phyloP scores from a whole-genome alignment of 2,329 filamentous ascomycete species.

The Venturia aucupariae region DNA sequence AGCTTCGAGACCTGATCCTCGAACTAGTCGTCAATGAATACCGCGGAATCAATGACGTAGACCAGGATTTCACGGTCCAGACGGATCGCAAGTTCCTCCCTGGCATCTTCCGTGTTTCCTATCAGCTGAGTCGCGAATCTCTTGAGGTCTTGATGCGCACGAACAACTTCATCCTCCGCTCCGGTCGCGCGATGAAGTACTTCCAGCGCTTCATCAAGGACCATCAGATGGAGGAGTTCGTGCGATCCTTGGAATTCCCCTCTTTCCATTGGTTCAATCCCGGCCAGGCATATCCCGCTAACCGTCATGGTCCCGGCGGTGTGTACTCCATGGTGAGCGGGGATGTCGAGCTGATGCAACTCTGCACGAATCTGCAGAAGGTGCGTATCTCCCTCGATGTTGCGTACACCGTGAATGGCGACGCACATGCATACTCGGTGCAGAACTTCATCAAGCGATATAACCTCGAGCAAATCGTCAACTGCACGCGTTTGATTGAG shows the following conservation, averaged over 20 bases:
- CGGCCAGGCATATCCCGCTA: background rate
- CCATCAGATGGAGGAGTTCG: background rate
- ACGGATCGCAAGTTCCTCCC: background rate
- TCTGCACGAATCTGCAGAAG: background rate
- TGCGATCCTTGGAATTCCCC: background rate
- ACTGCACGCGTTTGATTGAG: background rate
- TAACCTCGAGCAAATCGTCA: background rate
- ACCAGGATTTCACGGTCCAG: background rate
- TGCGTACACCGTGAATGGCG: background rate
- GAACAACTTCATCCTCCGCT: background rate
- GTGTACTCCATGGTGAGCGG: background rate
- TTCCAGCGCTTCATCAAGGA: slow-evolving; percentile 1
- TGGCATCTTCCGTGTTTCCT: background rate
- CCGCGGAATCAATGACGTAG: background rate
- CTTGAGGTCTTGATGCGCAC: background rate
- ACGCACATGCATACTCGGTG: background rate
- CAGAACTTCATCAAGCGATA: background rate
- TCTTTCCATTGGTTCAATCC: background rate
- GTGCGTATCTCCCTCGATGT: background rate
- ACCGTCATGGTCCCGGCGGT: background rate
- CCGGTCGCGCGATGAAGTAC: background rate
- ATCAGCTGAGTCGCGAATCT: background rate
- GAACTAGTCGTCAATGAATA: background rate
- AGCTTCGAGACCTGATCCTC: background rate
- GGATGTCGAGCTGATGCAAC: background rate